Evolutionary conservation across 208 protist genomes (phyloP).

Genomic region (Phytomonas francai): DNA sequence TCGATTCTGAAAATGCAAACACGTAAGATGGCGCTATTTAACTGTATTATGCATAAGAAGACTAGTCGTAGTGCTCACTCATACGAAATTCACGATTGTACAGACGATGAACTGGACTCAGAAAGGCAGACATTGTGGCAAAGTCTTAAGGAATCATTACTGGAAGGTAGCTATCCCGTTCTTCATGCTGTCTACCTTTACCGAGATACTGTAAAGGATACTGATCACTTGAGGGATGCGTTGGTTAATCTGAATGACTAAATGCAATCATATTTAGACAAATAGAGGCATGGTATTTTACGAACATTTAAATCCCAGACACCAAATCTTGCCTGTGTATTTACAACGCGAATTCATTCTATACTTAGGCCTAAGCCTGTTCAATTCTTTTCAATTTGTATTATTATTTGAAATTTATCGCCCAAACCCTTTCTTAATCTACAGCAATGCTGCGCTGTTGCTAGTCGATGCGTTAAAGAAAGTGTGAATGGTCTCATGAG

Average conservation of each 20-base stretch:
- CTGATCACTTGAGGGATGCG: neutral
- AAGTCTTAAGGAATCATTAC: constrained; percentile 29
- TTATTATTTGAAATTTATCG: neutral
- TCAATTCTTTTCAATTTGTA: neutral
- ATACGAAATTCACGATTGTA: constrained; percentile 52
- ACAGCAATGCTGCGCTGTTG: neutral
- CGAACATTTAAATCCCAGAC: neutral
- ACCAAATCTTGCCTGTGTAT: neutral
- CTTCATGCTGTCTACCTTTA: constrained; percentile 52
- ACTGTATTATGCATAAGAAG: constrained; percentile 68
- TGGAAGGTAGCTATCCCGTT: constrained; percentile 34
- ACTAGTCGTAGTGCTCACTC: constrained; percentile 34
- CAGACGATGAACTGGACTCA: constrained; percentile 42
- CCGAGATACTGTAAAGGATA: constrained; percentile 32
- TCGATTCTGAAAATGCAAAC: constrained; percentile 53
- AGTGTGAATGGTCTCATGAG: neutral
- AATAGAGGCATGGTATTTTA: neutral
- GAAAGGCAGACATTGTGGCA: constrained; percentile 44
- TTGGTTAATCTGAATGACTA: neutral
- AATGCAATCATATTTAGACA: neutral
- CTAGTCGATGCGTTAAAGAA: neutral
- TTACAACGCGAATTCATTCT: neutral
- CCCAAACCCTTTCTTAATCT: neutral
- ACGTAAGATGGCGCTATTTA: constrained; percentile 71
- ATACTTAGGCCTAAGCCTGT: neutral